Conservation (phyloP, 371 early-diverging fungal genomes). For the Polyrhizophydium stewartii region DNA sequence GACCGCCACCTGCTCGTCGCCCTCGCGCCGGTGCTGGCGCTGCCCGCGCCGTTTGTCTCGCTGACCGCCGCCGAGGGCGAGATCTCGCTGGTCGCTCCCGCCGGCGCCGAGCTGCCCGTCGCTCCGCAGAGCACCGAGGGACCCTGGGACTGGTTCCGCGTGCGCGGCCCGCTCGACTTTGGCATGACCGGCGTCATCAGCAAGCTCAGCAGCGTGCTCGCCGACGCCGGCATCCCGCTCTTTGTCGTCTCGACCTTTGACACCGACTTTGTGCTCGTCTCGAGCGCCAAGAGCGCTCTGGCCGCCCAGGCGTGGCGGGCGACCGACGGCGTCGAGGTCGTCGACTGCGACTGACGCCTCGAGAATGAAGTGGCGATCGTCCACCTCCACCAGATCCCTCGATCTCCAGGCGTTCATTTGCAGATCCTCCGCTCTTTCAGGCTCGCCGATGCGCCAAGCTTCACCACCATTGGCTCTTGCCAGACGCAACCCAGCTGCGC, state of each 20-base stretch:
- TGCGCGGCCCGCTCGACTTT: constrained; percentile 69
- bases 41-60: constrained; percentile 22
- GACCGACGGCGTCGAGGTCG: not conserved
- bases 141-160: constrained; percentile 56
- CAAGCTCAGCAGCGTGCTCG: constrained; percentile 52
- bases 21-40: not conserved
- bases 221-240: constrained; percentile 55
- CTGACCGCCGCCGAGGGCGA: constrained; percentile 54
- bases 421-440: too few species aligned
- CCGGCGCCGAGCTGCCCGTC: not conserved
- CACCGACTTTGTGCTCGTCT: constrained; percentile 75
- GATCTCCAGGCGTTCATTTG: too few species aligned
- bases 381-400: too few species aligned
- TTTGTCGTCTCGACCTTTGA: constrained; percentile 74
- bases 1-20: not conserved
- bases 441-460: too few species aligned
- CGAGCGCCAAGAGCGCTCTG: constrained; percentile 34
- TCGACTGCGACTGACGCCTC: not conserved
- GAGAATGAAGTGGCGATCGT: too few species aligned
- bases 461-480: too few species aligned
- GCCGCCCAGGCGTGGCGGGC: not conserved
- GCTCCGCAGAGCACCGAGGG: constrained; percentile 36
- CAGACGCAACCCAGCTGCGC: too few species aligned
- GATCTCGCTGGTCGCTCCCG: constrained; percentile 55
- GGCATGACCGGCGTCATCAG: constrained; percentile 70